Percentiles rank a stretch among this genome's conserved stretches.
Conservation (phyloP, 805 yeast species). For the Schwanniomyces sp. region DNA sequence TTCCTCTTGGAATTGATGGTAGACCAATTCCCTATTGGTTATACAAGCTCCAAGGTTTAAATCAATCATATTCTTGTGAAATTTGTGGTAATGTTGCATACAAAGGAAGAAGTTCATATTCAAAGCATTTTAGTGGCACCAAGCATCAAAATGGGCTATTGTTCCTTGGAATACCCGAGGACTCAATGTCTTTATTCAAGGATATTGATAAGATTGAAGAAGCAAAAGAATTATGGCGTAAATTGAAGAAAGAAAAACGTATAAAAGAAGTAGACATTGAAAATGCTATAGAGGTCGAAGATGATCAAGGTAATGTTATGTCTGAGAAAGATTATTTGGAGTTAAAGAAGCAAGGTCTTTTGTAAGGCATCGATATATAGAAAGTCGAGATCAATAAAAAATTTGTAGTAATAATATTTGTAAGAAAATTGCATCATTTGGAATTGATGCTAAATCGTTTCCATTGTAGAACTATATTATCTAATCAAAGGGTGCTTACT, state of each 20-base stretch:
- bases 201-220: conserved; percentile 70
- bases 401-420: not conserved
- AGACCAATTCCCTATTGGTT: conserved; percentile 93
- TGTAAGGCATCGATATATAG: conserved; percentile 32
- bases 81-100: conserved; percentile 77
- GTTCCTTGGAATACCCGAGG: conserved; percentile 68
- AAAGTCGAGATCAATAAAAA: not conserved
- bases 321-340: conserved; percentile 79
- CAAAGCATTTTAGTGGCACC: conserved; percentile 69
- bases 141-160: conserved; percentile 73
- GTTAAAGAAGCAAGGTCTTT: conserved; percentile 81
- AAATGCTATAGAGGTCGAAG: conserved; percentile 79
- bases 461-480: not conserved
- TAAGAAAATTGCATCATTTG: not conserved
- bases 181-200: conserved; percentile 46
- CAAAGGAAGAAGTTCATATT: conserved; percentile 71
- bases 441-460: not conserved
- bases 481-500: not conserved
- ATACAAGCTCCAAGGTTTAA: conserved; percentile 84
- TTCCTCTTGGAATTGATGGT: conserved; percentile 88
- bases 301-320: conserved; percentile 92
- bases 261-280: conserved; percentile 44
- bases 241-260: conserved; percentile 37
- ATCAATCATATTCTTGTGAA: conserved; percentile 73
- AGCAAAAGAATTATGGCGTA: conserved; percentile 59